Evolutionary conservation across 1,284 basidiomycete species (phyloP), one percentile per base, ranked within the genome.

Genomic region (Marasmius fiardii): DNA sequence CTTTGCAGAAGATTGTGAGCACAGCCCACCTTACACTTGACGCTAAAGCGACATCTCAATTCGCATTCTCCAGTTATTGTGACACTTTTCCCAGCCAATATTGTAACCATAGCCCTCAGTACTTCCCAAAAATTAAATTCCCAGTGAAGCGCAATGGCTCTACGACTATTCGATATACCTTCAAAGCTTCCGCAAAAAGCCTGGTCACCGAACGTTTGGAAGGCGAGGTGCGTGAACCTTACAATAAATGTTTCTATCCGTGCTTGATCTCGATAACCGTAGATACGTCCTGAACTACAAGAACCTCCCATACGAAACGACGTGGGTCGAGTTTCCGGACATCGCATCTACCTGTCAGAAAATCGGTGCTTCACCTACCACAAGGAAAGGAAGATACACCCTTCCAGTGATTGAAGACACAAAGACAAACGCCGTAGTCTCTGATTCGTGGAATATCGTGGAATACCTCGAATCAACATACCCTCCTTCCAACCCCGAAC

Each of bases 321-420:
- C 60, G 37, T 70, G 67, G 65, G 56, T 71, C 50, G 68, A 71
- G 35, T 69, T 66, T 53, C 65, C 68, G 10, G 68, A 70, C 43
- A 69, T 72, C 53, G 66, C 58, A 43, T 45, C 62, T 2, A 61
- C 58, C 23, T 61, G 65, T 53, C 64, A 66, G 47, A 59, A 61
- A 26, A 61, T 71, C 6, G 68, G 69, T 1, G 68, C 67, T 1
- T 52, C 60, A 14, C 66, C 66, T 0, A 63, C 65, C 21, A 23
- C 43, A 3, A 4, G 28, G 10, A 21, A 8, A 12, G 24, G 24
- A 23, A n/a, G 21, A 44, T 52, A 55, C 54, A 52, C 54, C 24
- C 48, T 55, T 11, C 54, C 54, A 26, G 37, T 55, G 31, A 55
- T 55, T 31, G 18, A 41, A n/a, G 35, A 55, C 35, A 23, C 28